Evolutionary conservation across 805 yeast species (phyloP).

Genomic region (Tetrapisispora pingtungensis): DNA sequence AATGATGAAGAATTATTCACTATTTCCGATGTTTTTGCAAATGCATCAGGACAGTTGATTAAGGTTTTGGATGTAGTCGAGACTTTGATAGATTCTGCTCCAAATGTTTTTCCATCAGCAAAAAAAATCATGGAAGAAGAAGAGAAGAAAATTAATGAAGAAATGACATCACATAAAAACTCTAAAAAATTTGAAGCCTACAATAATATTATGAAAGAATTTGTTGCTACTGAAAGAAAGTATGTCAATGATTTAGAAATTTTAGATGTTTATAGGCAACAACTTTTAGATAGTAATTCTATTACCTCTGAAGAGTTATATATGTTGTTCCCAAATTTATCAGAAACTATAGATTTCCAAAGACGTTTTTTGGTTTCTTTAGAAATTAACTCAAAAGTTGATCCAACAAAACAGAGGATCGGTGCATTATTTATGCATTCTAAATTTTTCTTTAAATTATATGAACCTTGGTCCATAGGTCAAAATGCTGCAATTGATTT

Average conservation of each 20-base stretch:
- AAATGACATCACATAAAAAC: conserved; percentile 9
- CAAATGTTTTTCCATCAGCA: conserved; percentile 31
- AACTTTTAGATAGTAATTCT: conserved; percentile 52
- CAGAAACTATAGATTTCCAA: conserved; percentile 82
- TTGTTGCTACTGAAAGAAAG: conserved; percentile 83
- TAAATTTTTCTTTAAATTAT: conserved; percentile 73
- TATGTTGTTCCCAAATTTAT: conserved; percentile 73
- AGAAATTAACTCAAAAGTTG: conserved; percentile 75
- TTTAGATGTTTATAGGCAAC: conserved; percentile 55
- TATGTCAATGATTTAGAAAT: conserved; percentile 86
- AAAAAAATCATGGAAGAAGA: conserved; percentile 23
- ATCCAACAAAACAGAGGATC: conserved; percentile 66
- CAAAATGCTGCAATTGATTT: conserved; percentile 81
- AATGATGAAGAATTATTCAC: conserved; percentile 81
- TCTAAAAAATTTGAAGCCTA: conserved; percentile 25
- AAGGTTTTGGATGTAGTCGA: conserved; percentile 67
- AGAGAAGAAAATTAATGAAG: conserved; percentile 10
- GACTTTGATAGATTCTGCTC: conserved; percentile 47
- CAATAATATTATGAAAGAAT: conserved; percentile 65
- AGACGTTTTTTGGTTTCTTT: conserved; percentile 78
- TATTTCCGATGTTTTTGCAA: conserved; percentile 79
- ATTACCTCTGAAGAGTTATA: conserved; percentile 74
- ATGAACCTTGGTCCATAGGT: conserved; percentile 91
- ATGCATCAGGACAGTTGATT: conserved; percentile 65
- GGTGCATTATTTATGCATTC: conserved; percentile 85